A percentile compares a stretch with the other conserved stretches of the same genome.
These are phyloP conservation scores for Aspergillus sclerotialis DNA, from an alignment of 2,329 filamentous ascomycete species.

Conservation along the genomic window DNA sequence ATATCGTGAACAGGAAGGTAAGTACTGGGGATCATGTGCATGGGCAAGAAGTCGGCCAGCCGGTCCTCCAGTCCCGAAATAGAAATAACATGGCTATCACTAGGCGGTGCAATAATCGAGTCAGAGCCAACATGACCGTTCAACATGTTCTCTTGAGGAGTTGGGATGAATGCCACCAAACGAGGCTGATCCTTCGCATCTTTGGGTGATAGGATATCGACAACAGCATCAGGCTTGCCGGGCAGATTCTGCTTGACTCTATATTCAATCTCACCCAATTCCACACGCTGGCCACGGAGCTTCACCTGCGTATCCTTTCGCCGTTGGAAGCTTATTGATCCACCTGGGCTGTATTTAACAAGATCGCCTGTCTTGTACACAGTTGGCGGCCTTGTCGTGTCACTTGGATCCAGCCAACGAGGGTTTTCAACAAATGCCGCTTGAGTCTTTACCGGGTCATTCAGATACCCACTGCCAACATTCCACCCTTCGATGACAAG, in stretches of 20 bases:
- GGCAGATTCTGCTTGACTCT: conserved; percentile 24
- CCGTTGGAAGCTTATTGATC: conserved; percentile 10
- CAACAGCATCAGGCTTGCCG: conserved; percentile 35
- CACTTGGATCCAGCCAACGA: conserved; percentile 1
- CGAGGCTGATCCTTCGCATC: conserved; percentile 33
- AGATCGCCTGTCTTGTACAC: conserved; percentile 20
- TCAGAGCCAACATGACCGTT: not conserved
- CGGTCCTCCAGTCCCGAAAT: conserved; percentile 3
- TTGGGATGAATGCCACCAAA: conserved; percentile 39
- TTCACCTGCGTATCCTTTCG: conserved; percentile 26
- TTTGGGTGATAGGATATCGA: conserved; percentile 44
- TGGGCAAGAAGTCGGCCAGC: conserved; percentile 4
- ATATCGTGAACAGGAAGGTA: conserved; percentile 4
- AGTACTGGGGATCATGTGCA: conserved; percentile 7
- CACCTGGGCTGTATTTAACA: conserved; percentile 12
- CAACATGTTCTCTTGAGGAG: not conserved
- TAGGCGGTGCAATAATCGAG: conserved; percentile 4
- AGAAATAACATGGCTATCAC: conserved; percentile 3
- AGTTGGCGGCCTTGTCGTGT: conserved; percentile 1
- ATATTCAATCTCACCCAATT: conserved; percentile 23
- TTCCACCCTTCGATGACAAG: conserved; percentile 5
- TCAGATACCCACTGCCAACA: not conserved
- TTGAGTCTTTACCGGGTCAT: conserved; percentile 3
- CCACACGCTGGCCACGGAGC: conserved; percentile 23
- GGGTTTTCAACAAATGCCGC: conserved; percentile 3